phyloP scores from a whole-genome alignment of 345 rosid species.

The Dimocarpus longan region DNA sequence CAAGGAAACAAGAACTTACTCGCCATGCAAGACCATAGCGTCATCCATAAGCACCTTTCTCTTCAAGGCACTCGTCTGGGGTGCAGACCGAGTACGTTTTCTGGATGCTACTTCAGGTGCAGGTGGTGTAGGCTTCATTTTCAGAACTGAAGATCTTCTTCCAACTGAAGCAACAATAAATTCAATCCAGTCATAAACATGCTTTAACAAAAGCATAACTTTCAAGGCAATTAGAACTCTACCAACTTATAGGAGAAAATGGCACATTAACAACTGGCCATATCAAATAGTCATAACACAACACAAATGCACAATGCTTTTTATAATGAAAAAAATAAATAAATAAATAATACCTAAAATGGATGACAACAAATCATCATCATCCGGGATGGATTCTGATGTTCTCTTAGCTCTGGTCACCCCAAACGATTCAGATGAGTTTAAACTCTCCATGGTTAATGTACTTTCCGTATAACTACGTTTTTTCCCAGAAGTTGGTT shows the following conservation, averaged over 20 bases:
- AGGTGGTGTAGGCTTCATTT: conserved; percentile 76
- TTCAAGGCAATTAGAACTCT: background rate
- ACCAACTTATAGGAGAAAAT: background rate
- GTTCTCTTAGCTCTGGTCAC: conserved; percentile 56
- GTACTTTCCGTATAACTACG: conserved; percentile 80
- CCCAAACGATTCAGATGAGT: conserved; percentile 71
- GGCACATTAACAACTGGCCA: background rate
- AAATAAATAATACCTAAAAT: conserved; percentile 70
- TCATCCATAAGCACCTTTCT: conserved; percentile 97
- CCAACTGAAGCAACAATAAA: conserved; percentile 57
- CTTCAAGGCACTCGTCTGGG: conserved; percentile 64
- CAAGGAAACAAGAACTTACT: conserved; percentile 59
- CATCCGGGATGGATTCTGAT: conserved; percentile 79
- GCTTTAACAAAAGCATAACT: background rate
- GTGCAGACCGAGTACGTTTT: conserved; percentile 63
- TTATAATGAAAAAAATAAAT: background rate
- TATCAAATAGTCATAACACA: background rate
- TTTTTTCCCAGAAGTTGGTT: conserved; percentile 63
- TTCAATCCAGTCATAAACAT: background rate
- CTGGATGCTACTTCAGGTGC: conserved; percentile 57
- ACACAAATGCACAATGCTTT: background rate
- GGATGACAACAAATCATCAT: conserved; percentile 91
- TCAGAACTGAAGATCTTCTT: conserved; percentile 73
- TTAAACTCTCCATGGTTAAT: conserved; percentile 59
- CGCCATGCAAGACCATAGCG: conserved; percentile 94